Percentiles rank a stretch among this genome's conserved stretches.
phyloP scores from a whole-genome alignment of 306 rosid genomes.

The Morella rubra region DNA sequence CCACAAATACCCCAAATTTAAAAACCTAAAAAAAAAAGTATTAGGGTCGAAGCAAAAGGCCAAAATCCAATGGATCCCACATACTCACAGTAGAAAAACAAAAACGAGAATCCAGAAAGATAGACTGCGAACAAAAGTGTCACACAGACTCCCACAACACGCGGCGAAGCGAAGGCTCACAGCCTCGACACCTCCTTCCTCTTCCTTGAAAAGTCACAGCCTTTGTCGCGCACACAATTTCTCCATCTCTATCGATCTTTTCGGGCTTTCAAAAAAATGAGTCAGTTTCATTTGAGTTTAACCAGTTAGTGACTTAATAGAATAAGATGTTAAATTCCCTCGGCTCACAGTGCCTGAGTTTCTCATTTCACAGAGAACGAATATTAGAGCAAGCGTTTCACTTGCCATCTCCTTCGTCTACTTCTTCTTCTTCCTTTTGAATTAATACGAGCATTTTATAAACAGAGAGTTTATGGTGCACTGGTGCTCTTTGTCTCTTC shows the following conservation, averaged over 20 bases:
- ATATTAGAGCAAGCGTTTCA: conserved; percentile 11
- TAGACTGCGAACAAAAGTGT: too few species aligned
- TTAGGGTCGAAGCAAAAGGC: too few species aligned
- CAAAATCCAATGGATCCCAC: too few species aligned
- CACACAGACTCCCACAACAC: conserved; percentile 42
- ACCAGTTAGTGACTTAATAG: not conserved
- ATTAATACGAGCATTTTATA: conserved; percentile 14
- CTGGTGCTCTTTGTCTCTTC: conserved; percentile 3
- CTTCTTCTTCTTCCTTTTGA: not conserved
- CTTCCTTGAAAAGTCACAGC: not conserved
- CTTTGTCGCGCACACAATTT: not conserved
- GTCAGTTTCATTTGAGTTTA: not conserved
- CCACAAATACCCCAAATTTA: too few species aligned
- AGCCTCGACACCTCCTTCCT: conserved; percentile 25
- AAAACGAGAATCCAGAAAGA: too few species aligned
- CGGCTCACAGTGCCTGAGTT: not conserved
- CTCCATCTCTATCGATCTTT: not conserved
- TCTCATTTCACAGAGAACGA: not conserved
- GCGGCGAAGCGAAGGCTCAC: conserved; percentile 54
- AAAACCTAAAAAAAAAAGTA: too few species aligned
- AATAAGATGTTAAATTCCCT: not conserved
- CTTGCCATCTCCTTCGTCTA: not conserved
- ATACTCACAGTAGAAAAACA: too few species aligned
- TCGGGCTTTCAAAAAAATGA: not conserved
- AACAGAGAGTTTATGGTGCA: conserved; percentile 4